Evolutionary conservation across 106 monocot species (phyloP).

Genomic region (Dactylorhiza incarnata): DNA sequence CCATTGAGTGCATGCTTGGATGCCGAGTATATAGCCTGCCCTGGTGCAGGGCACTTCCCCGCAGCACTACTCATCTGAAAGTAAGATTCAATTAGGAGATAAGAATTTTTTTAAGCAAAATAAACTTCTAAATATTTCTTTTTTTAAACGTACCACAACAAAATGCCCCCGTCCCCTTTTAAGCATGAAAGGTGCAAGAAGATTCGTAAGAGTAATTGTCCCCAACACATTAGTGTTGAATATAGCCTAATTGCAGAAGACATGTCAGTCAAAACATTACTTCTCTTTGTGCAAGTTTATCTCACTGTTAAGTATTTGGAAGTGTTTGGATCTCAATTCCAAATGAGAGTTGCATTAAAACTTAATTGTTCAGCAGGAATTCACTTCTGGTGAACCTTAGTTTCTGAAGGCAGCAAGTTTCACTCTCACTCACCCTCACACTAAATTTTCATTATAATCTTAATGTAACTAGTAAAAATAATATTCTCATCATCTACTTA

Average conservation of each 20-base stretch:
- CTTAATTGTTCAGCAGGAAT: too few species aligned
- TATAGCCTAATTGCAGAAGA: conserved; percentile 38
- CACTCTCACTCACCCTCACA: neutral
- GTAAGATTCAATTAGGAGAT: conserved; percentile 12
- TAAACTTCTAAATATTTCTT: neutral
- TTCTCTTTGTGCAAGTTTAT: neutral
- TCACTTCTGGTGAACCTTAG: too few species aligned
- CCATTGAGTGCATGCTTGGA: conserved; percentile 95
- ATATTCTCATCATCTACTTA: neutral
- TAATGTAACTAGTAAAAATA: neutral
- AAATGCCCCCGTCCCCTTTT: conserved; percentile 83
- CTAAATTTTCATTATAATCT: neutral
- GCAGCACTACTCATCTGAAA: conserved; percentile 88
- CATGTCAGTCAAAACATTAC: neutral
- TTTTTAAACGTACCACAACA: conserved; percentile 59
- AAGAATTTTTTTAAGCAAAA: neutral
- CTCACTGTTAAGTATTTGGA: neutral
- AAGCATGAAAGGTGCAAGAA: conserved; percentile 86
- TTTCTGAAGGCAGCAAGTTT: too few species aligned
- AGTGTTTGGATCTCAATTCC: conserved; percentile 5
- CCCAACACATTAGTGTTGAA: conserved; percentile 83
- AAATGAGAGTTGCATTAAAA: neutral
- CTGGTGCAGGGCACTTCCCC: conserved; percentile 86
- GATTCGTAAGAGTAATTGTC: conserved; percentile 70
- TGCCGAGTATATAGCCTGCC: conserved; percentile 89